phyloP scores from a whole-genome alignment of 768 basidiomycete species.

The Leccinellum rugosiceps region DNA sequence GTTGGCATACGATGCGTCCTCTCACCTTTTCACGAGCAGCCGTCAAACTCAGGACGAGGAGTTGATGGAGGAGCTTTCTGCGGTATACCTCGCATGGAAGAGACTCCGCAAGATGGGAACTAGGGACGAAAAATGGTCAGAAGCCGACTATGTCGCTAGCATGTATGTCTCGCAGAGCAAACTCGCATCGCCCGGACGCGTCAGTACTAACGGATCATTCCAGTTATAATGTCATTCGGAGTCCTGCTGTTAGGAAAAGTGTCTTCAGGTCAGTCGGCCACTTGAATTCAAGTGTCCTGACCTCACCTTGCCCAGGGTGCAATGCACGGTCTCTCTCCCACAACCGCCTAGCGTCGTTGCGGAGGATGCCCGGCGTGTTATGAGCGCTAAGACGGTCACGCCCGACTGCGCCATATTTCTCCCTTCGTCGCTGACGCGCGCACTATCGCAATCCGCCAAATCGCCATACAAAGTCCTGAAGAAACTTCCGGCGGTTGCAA shows the following conservation, averaged over 20 bases:
- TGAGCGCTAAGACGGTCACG: constrained; percentile 44
- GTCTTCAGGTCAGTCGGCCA: constrained; percentile 36
- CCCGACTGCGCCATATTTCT: constrained; percentile 53
- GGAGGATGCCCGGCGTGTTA: constrained; percentile 34
- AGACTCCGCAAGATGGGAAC: constrained; percentile 41
- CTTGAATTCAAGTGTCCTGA: background rate
- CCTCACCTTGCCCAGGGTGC: constrained; percentile 35
- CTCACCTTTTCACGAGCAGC: constrained; percentile 39
- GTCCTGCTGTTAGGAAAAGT: constrained; percentile 40
- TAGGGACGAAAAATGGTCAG: constrained; percentile 47
- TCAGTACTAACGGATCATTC: background rate
- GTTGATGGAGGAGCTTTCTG: constrained; percentile 37
- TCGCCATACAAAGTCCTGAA: constrained; percentile 50
- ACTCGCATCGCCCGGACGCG: background rate
- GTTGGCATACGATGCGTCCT: constrained; percentile 32
- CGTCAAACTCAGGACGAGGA: constrained; percentile 16
- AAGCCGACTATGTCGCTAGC: constrained; percentile 53
- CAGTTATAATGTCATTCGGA: constrained; percentile 50
- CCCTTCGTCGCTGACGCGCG: constrained; percentile 35
- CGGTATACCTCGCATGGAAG: constrained; percentile 45
- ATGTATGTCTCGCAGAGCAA: constrained; percentile 37
- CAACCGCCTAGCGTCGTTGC: constrained; percentile 35
- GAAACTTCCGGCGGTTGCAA: constrained; percentile 35
- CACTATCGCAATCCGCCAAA: constrained; percentile 41
- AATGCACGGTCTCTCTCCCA: constrained; percentile 47